phyloP scores from a whole-genome alignment of 1,139 yeast species.

The Suhomyces choctaworum region DNA sequence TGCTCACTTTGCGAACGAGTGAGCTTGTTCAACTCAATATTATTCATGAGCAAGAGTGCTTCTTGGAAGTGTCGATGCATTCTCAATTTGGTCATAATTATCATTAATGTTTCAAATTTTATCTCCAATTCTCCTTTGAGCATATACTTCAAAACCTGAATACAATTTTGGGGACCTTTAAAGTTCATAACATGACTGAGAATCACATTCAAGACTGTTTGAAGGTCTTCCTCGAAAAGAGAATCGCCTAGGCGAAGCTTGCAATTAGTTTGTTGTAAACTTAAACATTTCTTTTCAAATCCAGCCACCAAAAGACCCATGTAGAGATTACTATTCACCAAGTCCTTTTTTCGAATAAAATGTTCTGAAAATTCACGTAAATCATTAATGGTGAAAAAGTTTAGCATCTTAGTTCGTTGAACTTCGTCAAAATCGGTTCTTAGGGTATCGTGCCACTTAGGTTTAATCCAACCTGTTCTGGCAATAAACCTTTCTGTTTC shows the following conservation, averaged over 20 bases:
- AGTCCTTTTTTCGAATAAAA: constrained; percentile 29
- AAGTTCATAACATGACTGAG: constrained; percentile 39
- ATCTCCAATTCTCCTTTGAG: constrained; percentile 29
- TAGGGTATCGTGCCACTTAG: constrained; percentile 41
- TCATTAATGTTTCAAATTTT: constrained; percentile 25
- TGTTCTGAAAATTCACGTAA: constrained; percentile 25
- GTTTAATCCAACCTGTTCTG: constrained; percentile 38
- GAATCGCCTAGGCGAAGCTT: constrained; percentile 18
- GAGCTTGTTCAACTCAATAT: constrained; percentile 28
- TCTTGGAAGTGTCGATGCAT: constrained; percentile 34
- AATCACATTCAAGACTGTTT: constrained; percentile 29
- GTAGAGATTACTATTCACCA: constrained; percentile 36
- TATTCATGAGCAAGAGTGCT: constrained; percentile 38
- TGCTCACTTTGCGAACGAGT: constrained; percentile 18
- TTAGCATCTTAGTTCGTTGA: constrained; percentile 31
- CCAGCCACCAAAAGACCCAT: constrained; percentile 38
- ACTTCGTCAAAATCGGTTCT: constrained; percentile 18
- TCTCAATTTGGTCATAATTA: constrained; percentile 32
- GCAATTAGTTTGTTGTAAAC: constrained; percentile 9
- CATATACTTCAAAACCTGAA: constrained; percentile 38
- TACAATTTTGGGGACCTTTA: constrained; percentile 37
- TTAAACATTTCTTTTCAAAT: constrained; percentile 32
- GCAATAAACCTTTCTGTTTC: constrained; percentile 35
- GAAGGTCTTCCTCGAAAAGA: constrained; percentile 25
- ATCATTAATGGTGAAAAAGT: constrained; percentile 33